Base-by-base conservation (phyloP, 106 monocot genomes). In the Phalaenopsis aphrodite region DNA sequence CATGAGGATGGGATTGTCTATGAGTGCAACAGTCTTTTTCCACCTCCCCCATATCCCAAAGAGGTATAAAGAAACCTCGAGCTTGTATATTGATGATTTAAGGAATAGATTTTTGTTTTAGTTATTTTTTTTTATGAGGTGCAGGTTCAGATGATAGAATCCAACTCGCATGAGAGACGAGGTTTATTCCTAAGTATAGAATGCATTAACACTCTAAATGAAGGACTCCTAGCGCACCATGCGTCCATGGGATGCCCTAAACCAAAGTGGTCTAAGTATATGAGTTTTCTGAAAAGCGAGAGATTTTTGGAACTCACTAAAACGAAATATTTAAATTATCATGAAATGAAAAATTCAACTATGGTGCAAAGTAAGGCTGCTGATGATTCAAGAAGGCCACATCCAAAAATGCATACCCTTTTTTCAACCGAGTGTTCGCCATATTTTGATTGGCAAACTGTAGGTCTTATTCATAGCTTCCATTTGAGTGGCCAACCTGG, bases 361-460 rank as follows among this genome's bases (percentile, higher is more conserved):
- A 39, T 37, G 37, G 75, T 87, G 42, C 9, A 83, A 77, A 83
- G 73, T 38, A 21, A 43, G 47, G 67, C 39, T 52, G 75, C 41
- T 16, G 49, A 45, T 77, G 79, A 86, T 84, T 19, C 55, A 4
- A 58, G 48, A 79, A 81, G 45, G 17, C 48, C n/a, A 67, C 65
- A 84, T 80, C 88, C 94, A 45, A 99, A 99, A 85, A 93, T 99
- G 56, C 99, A 95, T 79, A 95, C 95, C 1, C 84, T 99, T 68
- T 99, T 99, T 75, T 99, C 99, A 17, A 99, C 99, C 9, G 99
- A 99, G 78, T 95, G 99, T 77, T 84, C 93, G 23, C 38, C 88
- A 67, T 96, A 93, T 85, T 96, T 93, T 86, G 95, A 95, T 78
- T 95, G 92, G 95, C 95, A 95, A 82, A 95, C 95, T 46, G 90